phyloP scores from a whole-genome alignment of 805 yeast genomes.

The Metschnikowia kunwiensis region DNA sequence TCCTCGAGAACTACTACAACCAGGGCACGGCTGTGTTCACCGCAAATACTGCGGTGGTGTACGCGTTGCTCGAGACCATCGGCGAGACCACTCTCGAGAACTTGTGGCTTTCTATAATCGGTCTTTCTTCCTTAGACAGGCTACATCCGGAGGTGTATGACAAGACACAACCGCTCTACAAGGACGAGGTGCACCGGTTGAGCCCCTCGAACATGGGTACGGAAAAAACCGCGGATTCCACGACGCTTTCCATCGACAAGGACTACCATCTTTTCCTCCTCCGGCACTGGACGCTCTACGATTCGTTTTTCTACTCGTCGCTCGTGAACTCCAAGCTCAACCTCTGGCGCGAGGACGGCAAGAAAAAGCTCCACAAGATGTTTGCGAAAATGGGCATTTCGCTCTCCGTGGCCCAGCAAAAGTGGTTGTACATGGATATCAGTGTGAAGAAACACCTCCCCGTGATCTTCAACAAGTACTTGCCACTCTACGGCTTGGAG shows the following conservation, averaged over 20 bases:
- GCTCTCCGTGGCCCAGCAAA: conserved; percentile 80
- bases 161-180: conserved; percentile 65
- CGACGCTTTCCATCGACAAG: conserved; percentile 61
- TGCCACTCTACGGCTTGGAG: conserved; percentile 75
- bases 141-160: conserved; percentile 74
- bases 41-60: conserved; percentile 75
- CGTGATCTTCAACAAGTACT: conserved; percentile 62
- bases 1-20: conserved; percentile 71
- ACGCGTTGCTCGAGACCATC: conserved; percentile 72
- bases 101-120: conserved; percentile 87
- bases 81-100: conserved; percentile 73
- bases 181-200: conserved; percentile 79
- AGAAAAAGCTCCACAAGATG: conserved; percentile 79
- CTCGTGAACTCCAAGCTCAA: conserved; percentile 84
- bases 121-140: conserved; percentile 76
- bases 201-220: conserved; percentile 35
- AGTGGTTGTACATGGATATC: conserved; percentile 88
- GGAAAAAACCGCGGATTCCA: conserved; percentile 38
- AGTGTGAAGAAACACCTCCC: conserved; percentile 71
- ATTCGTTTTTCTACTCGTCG: conserved; percentile 85
- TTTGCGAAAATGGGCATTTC: conserved; percentile 97
- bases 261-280: conserved; percentile 84
- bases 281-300: conserved; percentile 91
- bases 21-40: conserved; percentile 78
- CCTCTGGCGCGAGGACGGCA: conserved; percentile 90